A percentile compares a stretch with the other conserved stretches of the same genome.
Evolutionary conservation across 225 moss, liverwort and hornwort genomes (phyloP).

Genomic region (Marchantia polymorpha): DNA sequence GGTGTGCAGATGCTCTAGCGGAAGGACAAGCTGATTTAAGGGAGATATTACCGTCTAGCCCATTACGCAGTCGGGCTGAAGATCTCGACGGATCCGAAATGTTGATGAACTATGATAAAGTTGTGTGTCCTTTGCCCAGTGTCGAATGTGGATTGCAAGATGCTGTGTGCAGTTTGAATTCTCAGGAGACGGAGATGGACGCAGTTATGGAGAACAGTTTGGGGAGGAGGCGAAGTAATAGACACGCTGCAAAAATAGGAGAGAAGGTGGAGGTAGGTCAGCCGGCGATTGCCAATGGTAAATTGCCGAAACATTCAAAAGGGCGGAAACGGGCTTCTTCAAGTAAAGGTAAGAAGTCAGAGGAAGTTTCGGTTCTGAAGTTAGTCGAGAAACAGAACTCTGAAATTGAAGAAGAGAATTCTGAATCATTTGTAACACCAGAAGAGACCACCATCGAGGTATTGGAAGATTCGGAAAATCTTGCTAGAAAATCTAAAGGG

Average conservation of each 20-base stretch:
- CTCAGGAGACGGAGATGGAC: constrained; percentile 20
- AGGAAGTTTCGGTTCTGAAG: not conserved
- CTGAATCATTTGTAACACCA: not conserved
- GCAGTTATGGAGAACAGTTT: constrained; percentile 11
- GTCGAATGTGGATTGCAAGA: constrained; percentile 4
- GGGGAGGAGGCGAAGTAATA: constrained; percentile 36
- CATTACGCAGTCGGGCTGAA: not conserved
- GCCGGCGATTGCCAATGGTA: not conserved
- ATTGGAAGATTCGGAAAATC: constrained; percentile 11
- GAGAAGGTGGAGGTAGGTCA: constrained; percentile 4
- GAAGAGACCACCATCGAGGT: not conserved
- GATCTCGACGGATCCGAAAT: constrained; percentile 16
- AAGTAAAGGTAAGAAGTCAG: not conserved
- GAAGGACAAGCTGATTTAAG: constrained; percentile 1
- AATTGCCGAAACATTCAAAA: not conserved
- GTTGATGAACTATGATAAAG: constrained; percentile 12
- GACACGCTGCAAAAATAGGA: constrained; percentile 29
- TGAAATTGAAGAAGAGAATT: not conserved
- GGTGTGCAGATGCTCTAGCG: not conserved
- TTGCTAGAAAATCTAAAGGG: not conserved
- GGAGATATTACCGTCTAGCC: constrained; percentile 1
- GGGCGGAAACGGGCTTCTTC: not conserved
- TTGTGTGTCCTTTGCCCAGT: not conserved
- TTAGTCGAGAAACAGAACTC: not conserved
- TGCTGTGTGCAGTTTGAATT: constrained; percentile 7